Conservation (phyloP, 768 basidiomycete species). For the Dioszegia crocea region DNA sequence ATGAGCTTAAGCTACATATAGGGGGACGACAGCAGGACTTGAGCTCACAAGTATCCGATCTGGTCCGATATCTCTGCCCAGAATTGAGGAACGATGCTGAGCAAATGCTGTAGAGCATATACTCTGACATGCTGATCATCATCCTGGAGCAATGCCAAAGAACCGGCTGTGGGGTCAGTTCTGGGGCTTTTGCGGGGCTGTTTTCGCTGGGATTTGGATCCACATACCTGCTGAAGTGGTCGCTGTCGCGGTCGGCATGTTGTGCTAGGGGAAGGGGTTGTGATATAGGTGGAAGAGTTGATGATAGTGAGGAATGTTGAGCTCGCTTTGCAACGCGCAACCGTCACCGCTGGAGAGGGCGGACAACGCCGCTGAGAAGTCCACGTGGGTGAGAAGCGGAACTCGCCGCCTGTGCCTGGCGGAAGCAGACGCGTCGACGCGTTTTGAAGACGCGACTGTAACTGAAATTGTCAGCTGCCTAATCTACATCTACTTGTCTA, state of each 20-base stretch:
- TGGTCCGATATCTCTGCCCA: constrained; percentile 99
- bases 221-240: constrained; percentile 44
- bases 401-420: neutral
- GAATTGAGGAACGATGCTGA: constrained; percentile 80
- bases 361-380: too few species aligned
- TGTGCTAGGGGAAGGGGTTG: neutral
- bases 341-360: neutral
- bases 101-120: constrained; percentile 81
- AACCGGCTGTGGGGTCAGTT: constrained; percentile 63
- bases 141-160: constrained; percentile 85
- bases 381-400: neutral
- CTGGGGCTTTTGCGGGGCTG: neutral
- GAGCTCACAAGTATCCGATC: constrained; percentile 77
- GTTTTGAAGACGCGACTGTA: neutral
- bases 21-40: too few species aligned
- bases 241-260: constrained; percentile 32
- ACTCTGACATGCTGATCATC: constrained; percentile 75
- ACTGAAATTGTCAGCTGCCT: neutral
- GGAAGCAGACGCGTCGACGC: neutral
- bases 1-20: neutral
- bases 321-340: neutral
- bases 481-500: neutral
- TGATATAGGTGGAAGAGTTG: neutral
- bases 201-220: neutral
- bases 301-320: neutral